Base-by-base conservation (phyloP, 2,329 filamentous ascomycete genomes). In the Talaromyces albobiverticillius region DNA sequence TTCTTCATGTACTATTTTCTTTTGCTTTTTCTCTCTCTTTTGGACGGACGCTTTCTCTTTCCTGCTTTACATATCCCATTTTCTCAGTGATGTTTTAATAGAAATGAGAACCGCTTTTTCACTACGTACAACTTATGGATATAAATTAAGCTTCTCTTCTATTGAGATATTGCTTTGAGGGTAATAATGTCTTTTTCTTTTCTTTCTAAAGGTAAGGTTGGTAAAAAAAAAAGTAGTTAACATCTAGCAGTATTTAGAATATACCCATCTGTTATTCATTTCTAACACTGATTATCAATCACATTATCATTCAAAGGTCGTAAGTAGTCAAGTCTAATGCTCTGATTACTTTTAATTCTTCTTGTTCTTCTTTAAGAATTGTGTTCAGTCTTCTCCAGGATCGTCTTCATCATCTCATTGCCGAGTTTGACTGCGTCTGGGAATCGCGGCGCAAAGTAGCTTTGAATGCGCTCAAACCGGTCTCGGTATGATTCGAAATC, bases 361-460 rank as follows among this genome's bases (percentile, higher is more conserved):
- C n/a, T n/a, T n/a, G n/a, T n/a, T n/a, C 6, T 14, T 10, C 31
- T n/a, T 16, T 29, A 45, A 26, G 42, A 13, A 45, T 16, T 20
- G 3, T 42, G 3, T 4, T 22, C 18, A 22, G 87, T 88, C 71
- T 90, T 93, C 74, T 93, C 89, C 62, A 96, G 74, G 64, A 99
- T 94, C 42, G 90, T 94, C 78, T 87, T 91, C 73, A 99, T 95
- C 94, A 99, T 99, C 69, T 92, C 88, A 68, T 96, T 96, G 2
- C 94, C 94, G 34, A 99, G 78, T 63, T 86, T 85, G 50, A 87
- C 90, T 5, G 94, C 94, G 68, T 95, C 92, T 1, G 85, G 83
- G 67, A 99, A 96, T 29, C 93, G 79, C 2, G 91, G 90, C 69
- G 91, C 85, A 71, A 99, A 99, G 77, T 96, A 99, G 60, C 79